A percentile compares a stretch with the other conserved stretches of the same genome.
Evolutionary conservation across 805 yeast genomes (phyloP).

Genomic region (Myxozyma sirexii): DNA sequence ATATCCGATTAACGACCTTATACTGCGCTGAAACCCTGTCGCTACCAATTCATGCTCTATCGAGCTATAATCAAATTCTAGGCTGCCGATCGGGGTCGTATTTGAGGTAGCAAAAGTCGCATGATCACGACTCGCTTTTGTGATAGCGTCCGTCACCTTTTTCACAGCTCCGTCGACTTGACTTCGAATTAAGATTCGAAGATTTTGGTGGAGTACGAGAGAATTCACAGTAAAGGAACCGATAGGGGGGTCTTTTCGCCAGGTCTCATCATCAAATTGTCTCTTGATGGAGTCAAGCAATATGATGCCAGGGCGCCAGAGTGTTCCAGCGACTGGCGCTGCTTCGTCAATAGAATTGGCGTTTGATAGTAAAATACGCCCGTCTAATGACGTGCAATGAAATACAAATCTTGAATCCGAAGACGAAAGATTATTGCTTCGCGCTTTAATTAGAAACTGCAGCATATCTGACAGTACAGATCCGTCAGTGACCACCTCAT

Average conservation of each 20-base stretch:
- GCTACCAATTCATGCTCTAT: too few relatives aligned
- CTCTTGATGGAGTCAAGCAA: not conserved
- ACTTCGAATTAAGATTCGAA: not conserved
- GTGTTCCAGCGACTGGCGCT: too few relatives aligned
- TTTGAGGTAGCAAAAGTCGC: not conserved
- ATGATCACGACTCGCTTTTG: not conserved
- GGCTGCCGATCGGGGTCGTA: not conserved
- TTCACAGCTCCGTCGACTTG: not conserved
- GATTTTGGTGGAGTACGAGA: not conserved
- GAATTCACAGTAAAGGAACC: not conserved
- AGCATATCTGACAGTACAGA: not conserved
- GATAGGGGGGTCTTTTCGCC: not conserved
- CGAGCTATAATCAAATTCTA: too few relatives aligned
- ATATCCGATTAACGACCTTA: too few relatives aligned
- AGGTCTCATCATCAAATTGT: not conserved
- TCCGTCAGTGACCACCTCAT: conserved; percentile 1
- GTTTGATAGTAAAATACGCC: not conserved
- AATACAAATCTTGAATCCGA: not conserved
- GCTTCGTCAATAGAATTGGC: not conserved
- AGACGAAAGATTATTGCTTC: not conserved
- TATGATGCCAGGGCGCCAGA: not conserved
- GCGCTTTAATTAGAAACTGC: not conserved
- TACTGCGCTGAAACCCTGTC: too few relatives aligned
- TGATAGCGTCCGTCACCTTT: not conserved
- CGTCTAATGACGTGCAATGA: not conserved